These are phyloP conservation scores for Iris pallida DNA, from an alignment of 116 monocot genomes.

Conservation along the genomic window DNA sequence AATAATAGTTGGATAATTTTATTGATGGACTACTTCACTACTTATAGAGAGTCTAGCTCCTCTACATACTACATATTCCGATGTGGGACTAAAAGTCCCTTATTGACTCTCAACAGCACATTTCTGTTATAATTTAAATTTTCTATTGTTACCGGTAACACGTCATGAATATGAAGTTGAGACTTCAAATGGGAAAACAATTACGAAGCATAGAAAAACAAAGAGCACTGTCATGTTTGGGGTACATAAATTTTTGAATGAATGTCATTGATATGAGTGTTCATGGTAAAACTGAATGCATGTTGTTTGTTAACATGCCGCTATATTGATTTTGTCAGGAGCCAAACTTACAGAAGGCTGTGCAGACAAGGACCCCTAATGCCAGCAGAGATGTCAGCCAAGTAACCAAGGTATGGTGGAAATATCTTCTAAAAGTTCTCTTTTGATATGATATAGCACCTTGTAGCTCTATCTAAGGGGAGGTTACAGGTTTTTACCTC, in stretches of 20 bases:
- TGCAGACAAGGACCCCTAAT: slow-evolving; percentile 38
- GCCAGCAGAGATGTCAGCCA: slow-evolving; percentile 28
- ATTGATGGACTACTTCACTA: no score
- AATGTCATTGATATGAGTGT: neutral
- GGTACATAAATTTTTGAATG: slow-evolving; percentile 25
- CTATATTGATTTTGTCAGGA: slow-evolving; percentile 39
- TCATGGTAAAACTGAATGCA: neutral
- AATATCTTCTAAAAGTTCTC: neutral
- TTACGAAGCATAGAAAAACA: slow-evolving; percentile 79
- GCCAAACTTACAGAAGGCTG: slow-evolving; percentile 38
- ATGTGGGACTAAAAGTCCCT: no score
- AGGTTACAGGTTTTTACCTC: no score
- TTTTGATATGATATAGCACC: no score
- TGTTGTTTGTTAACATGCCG: slow-evolving; percentile 1
- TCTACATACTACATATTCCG: no score
- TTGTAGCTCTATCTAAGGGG: no score
- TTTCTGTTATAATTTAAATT: no score
- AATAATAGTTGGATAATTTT: no score
- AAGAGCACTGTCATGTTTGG: slow-evolving; percentile 78
- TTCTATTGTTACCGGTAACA: slow-evolving; percentile 42
- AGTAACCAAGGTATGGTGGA: slow-evolving; percentile 50
- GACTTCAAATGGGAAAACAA: slow-evolving; percentile 68
- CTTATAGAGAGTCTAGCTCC: no score
- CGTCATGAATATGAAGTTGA: slow-evolving; percentile 95
- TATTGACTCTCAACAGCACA: no score